A percentile compares a stretch with the other conserved stretches of the same genome.
phyloP scores from a whole-genome alignment of 1,284 basidiomycete species.

The Polyporus tsugae region DNA sequence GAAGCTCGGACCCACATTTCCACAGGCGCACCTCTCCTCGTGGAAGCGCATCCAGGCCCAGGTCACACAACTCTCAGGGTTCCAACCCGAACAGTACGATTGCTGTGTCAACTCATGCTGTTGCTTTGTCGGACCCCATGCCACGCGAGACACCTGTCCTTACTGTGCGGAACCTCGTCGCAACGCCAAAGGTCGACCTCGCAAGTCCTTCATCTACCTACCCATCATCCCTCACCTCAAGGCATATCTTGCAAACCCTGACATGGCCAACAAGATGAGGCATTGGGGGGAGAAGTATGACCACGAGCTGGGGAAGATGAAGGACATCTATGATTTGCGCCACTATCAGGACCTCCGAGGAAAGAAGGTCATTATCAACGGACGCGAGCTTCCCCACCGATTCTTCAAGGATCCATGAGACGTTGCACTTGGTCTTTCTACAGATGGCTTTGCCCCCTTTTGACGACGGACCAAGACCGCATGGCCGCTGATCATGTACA shows the following conservation, averaged over 20 bases:
- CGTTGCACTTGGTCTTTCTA: slow-evolving; percentile 42
- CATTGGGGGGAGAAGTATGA: slow-evolving; percentile 32
- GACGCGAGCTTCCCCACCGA: slow-evolving; percentile 10
- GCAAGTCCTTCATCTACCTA: slow-evolving; percentile 29
- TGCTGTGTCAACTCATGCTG: slow-evolving; percentile 49
- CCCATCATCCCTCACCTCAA: slow-evolving; percentile 31
- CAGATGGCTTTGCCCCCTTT: slow-evolving; percentile 50
- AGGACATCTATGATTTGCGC: slow-evolving; percentile 3
- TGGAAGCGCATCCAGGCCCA: slow-evolving; percentile 24
- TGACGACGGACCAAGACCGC: slow-evolving; percentile 45
- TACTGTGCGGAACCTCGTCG: slow-evolving; percentile 42
- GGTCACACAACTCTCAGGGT: slow-evolving; percentile 36
- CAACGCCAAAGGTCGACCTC: slow-evolving; percentile 27
- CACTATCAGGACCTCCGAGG: neutral
- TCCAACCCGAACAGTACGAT: slow-evolving; percentile 43
- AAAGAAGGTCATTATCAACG: neutral
- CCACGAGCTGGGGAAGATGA: slow-evolving; percentile 22
- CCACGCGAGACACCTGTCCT: slow-evolving; percentile 39
- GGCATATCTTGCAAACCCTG: slow-evolving; percentile 14
- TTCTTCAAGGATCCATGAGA: slow-evolving; percentile 39
- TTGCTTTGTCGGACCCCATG: slow-evolving; percentile 42
- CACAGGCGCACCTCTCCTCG: slow-evolving; percentile 14
- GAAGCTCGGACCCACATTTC: slow-evolving; percentile 30
- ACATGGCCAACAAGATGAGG: slow-evolving; percentile 26
- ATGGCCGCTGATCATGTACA: slow-evolving; percentile 52